Percentiles rank a stretch among this genome's conserved stretches.
phyloP scores from a whole-genome alignment of 2,329 filamentous ascomycete genomes.

The Cryoendolithus antarcticus region DNA sequence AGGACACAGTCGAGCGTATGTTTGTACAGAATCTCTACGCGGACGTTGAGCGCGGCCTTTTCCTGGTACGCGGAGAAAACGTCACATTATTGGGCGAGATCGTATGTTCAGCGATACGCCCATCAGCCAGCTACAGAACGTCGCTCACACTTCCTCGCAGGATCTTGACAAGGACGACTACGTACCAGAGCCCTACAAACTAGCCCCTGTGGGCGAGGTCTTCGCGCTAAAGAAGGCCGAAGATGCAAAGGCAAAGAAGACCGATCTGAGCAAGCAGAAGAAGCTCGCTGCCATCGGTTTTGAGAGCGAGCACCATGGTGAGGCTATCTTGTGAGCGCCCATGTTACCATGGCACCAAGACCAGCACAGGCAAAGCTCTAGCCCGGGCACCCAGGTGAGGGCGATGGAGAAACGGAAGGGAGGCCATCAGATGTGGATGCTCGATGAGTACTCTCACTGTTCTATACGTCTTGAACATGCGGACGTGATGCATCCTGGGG shows the following conservation, averaged over 20 bases:
- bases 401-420: neutral
- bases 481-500: constrained; percentile 11
- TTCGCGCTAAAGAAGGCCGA: constrained; percentile 61
- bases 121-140: neutral
- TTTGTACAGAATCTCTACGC: constrained; percentile 66
- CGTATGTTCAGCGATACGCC: constrained; percentile 25
- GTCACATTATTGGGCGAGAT: constrained; percentile 93
- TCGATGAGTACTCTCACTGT: constrained; percentile 10
- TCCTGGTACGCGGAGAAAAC: constrained; percentile 89
- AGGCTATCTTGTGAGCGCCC: constrained; percentile 50
- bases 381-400: neutral
- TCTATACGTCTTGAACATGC: constrained; percentile 26
- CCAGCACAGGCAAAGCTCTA: neutral
- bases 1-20: constrained; percentile 81
- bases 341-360: neutral
- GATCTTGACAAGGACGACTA: constrained; percentile 94
- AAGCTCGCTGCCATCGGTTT: constrained; percentile 71
- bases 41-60: constrained; percentile 75
- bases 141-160: constrained; percentile 19
- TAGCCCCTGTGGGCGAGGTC: constrained; percentile 57
- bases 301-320: constrained; percentile 71
- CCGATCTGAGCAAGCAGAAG: constrained; percentile 59
- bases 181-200: constrained; percentile 55
- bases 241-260: constrained; percentile 54
- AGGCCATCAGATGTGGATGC: constrained; percentile 1